Conservation (phyloP, 768 basidiomycete species). For the Boletus rex-veris region DNA sequence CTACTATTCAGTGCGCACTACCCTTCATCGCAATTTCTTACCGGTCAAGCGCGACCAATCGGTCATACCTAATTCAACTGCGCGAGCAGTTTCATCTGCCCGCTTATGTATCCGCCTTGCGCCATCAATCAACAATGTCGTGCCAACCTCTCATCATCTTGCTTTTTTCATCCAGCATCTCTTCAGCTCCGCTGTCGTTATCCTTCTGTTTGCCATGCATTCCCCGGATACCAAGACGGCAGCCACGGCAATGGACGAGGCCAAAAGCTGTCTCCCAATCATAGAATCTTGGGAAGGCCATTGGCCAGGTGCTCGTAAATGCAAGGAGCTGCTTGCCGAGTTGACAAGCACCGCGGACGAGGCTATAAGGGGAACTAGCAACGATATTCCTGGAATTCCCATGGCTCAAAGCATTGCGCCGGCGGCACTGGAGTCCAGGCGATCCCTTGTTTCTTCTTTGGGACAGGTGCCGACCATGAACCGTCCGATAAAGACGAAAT, state of each 20-base stretch:
- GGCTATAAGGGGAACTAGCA: conserved; percentile 45
- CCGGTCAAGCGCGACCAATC: conserved; percentile 74
- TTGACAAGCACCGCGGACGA: conserved; percentile 66
- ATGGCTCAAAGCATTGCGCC: conserved; percentile 28
- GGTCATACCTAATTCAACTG: conserved; percentile 65
- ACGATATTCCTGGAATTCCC: conserved; percentile 21
- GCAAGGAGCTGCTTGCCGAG: conserved; percentile 75
- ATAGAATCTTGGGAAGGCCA: conserved; percentile 79
- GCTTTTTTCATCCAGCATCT: conserved; percentile 89
- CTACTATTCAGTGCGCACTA: conserved; percentile 84
- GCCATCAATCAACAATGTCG: conserved; percentile 78
- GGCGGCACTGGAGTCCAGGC: conserved; percentile 48
- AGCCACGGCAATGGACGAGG: conserved; percentile 79
- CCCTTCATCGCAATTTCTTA: conserved; percentile 83
- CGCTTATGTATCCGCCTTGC: conserved; percentile 83
- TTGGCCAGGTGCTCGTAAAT: conserved; percentile 87
- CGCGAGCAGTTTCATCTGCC: conserved; percentile 79
- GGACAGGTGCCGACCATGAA: conserved; percentile 44
- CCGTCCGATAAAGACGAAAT: conserved; percentile 46
- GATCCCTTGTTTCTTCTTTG: conserved; percentile 48
- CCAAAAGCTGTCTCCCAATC: conserved; percentile 63
- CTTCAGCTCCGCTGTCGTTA: conserved; percentile 85
- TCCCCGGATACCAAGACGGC: conserved; percentile 61
- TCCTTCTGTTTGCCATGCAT: conserved; percentile 84
- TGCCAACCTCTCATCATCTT: conserved; percentile 82